Evolutionary conservation across 1,139 yeast genomes (phyloP), one percentile per base, ranked within the genome.

Genomic region (Saccharomyces pastorianus): DNA sequence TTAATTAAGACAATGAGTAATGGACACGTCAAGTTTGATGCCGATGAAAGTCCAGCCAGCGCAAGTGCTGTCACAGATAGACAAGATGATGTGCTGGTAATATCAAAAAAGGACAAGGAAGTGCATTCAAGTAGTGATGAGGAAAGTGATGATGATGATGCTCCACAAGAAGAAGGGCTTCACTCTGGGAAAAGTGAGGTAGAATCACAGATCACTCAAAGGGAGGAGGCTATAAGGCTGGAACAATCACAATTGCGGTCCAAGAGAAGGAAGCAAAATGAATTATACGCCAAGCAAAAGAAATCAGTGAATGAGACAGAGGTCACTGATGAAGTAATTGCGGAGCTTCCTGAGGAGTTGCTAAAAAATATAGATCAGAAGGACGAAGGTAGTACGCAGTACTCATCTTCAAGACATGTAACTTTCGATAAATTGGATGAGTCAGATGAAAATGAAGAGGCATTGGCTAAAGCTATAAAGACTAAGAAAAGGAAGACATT

Each of bases 251-350:
- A 66, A 55, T 73, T 76, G 59, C 76, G 73, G 65, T 79, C 77
- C 60, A 79, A 74, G 68, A 75, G 85, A 72, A 76, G 79, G 66
- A 70, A 75, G 61, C 75, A 74, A 59, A 77, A 81, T 61, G 69
- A 72, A 56, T 72, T 71, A 51, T 78, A 77, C 61, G 73, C 55
- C 32, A 67, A 75, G 58, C 79, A 81, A 58, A 71, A 70, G 62
- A 65, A 51, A 61, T 57, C 54, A 60, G 58, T 42, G 3, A 63
- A 60, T 31, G 61, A 60, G 48, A 55, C 58, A 8, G 62, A 63
- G 20, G 58, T 59, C 44, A 60, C 60, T 28, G 60, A 61, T 7
- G 69, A 38, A 55, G 48, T 51, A 2, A 53, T 65, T 13, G 67
- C 63, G 51, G 70, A 66, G 51, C 56, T 69, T 27, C 66, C 70